Evolutionary conservation across 371 early-diverging fungal genomes (phyloP), one percentile per base, ranked within the genome.

Genomic region (Conidiobolus coronatus): DNA sequence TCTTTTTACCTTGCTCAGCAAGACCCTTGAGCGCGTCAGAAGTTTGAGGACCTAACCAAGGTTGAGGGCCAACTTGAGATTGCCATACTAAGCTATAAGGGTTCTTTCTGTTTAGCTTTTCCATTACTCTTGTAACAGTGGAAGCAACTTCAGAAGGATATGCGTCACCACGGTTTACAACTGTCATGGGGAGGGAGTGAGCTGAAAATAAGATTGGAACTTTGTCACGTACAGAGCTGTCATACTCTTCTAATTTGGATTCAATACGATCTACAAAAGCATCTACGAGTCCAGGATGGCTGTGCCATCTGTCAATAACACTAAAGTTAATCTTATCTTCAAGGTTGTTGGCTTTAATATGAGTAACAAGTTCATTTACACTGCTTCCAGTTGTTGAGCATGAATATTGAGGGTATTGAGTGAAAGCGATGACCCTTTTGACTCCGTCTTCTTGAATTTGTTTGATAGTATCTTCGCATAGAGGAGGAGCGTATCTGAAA

Each of bases 71-170:
- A 4, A 92, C 95, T 42, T 91, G 82, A 1, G 86, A 86, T 58
- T 95, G 95, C 95, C 95, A 95, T 9, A 85, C 81, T 3, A 95
- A 65, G n/a, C 86, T 71, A 59, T 88, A 81, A 12, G 91, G 82
- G 57, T 91, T 82, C n/a, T 56, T 59, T 53, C 57, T 54, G 1
- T 62, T 61, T 1, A 95, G 69, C 40, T 69, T 57, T 17, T 72
- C 63, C 74, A 89, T 85, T 13, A 95, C 83, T 43, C 70, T 67
- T 18, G 82, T 65, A 0, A 89, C 88, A 0, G 88, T 91, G 0
- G 86, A 77, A n/a, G 81, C 87, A 0, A 95, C 91, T 55, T 95
- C 95, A 14, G 67, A 63, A 7, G 86, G 82, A 52, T 95, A 95
- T 6, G 87, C 67, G 55, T 92, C 95, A 38, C 83, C 81, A 33